Conservation (phyloP, 805 yeast genomes). For the Kuraishia cidri region DNA sequence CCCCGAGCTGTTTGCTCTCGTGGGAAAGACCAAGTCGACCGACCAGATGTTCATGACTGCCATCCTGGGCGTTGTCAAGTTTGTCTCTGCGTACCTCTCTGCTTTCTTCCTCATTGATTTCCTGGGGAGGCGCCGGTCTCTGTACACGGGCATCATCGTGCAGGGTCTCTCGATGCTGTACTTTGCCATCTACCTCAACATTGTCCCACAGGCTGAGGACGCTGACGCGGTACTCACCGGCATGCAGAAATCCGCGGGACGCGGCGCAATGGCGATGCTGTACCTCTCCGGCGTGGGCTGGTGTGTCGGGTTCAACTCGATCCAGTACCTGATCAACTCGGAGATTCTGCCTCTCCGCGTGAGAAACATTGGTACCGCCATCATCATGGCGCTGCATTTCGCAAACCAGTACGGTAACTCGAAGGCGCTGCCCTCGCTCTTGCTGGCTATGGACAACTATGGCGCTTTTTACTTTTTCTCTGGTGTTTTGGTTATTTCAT, state of each 20-base stretch:
- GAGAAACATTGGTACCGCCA: constrained; percentile 38
- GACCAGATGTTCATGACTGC: constrained; percentile 38
- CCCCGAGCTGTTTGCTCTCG: constrained; percentile 38
- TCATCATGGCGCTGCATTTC: constrained; percentile 47
- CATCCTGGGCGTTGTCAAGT: constrained; percentile 44
- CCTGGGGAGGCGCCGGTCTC: constrained; percentile 40
- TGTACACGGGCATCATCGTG: constrained; percentile 37
- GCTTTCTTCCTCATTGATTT: constrained; percentile 47
- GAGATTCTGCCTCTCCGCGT: constrained; percentile 45
- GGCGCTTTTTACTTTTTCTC: constrained; percentile 47
- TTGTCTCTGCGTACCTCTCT: constrained; percentile 33
- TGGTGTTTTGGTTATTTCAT: constrained; percentile 29
- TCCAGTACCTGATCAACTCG: constrained; percentile 45
- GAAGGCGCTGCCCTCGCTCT: constrained; percentile 44
- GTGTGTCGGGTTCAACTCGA: constrained; percentile 51
- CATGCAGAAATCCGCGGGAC: constrained; percentile 26
- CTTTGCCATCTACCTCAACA: constrained; percentile 34
- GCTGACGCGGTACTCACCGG: constrained; percentile 19
- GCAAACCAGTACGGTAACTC: constrained; percentile 50
- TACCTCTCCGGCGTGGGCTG: constrained; percentile 45
- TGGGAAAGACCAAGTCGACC: constrained; percentile 30
- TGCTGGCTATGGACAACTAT: constrained; percentile 30
- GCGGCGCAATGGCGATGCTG: constrained; percentile 41
- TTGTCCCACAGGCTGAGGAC: constrained; percentile 33
- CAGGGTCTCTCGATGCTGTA: constrained; percentile 34